Evolutionary conservation across 1,284 basidiomycete species (phyloP).

Genomic region (Schizophyllum amplum): DNA sequence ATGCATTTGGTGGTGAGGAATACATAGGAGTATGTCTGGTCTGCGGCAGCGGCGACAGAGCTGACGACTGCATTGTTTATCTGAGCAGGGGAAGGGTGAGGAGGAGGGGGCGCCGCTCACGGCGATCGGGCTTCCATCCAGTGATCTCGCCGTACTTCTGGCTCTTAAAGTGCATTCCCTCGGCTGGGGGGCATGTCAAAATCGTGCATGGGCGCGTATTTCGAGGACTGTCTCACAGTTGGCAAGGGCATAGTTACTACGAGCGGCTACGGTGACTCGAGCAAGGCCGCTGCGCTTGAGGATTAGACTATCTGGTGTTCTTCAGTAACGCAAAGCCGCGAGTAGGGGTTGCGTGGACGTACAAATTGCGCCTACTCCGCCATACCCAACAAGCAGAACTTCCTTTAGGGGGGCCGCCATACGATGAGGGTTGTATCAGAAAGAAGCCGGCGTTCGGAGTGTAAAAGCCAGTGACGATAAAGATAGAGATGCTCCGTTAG

Average conservation of each 20-base stretch:
- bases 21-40: slow-evolving; percentile 56
- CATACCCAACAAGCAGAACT: slow-evolving; percentile 49
- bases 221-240: slow-evolving; percentile 31
- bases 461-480: too few relatives aligned
- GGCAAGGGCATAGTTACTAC: slow-evolving; percentile 62
- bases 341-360: slow-evolving; percentile 10
- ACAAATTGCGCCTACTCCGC: slow-evolving; percentile 54
- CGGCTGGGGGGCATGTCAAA: slow-evolving; percentile 21
- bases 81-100: slow-evolving; percentile 6
- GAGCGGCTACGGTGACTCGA: slow-evolving; percentile 66
- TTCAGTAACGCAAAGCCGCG: not conserved
- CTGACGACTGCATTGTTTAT: slow-evolving; percentile 37
- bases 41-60: slow-evolving; percentile 50
- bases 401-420: slow-evolving; percentile 18
- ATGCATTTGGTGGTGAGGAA: slow-evolving; percentile 68
- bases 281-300: slow-evolving; percentile 54
- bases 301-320: slow-evolving; percentile 46
- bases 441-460: too few relatives aligned
- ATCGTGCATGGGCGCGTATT: not conserved
- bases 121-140: slow-evolving; percentile 55
- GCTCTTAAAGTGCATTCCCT: slow-evolving; percentile 51
- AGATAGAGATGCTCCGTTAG: too few relatives aligned
- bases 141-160: slow-evolving; percentile 49
- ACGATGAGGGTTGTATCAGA: not conserved
- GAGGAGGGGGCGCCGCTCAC: slow-evolving; percentile 27